These are phyloP conservation scores for Talaromyces rugulosus DNA, from an alignment of 2,329 filamentous ascomycete species.

Conservation along the genomic window DNA sequence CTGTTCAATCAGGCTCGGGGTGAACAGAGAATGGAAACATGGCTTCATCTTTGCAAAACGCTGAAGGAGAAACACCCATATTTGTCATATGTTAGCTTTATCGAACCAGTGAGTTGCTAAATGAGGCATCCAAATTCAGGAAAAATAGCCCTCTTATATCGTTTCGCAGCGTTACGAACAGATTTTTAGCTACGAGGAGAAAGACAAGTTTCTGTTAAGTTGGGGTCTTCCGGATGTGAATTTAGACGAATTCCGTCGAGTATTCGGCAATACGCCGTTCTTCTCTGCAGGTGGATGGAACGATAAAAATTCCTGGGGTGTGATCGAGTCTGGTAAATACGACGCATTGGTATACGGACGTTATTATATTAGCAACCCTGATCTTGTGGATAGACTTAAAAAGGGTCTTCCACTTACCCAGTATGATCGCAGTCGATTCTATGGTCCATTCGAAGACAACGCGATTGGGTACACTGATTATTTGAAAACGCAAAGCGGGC, in stretches of 20 bases:
- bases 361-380: conserved; percentile 48
- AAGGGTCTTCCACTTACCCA: conserved; percentile 35
- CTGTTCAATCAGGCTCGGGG: conserved; percentile 51
- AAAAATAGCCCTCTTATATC: neutral
- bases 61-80: conserved; percentile 43
- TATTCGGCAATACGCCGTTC: conserved; percentile 52
- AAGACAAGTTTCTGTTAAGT: conserved; percentile 45
- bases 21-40: conserved; percentile 51
- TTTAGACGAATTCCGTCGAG: conserved; percentile 46
- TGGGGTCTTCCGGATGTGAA: conserved; percentile 47
- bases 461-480: conserved; percentile 29
- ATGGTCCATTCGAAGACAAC: conserved; percentile 36
- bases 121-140: neutral
- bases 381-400: conserved; percentile 43
- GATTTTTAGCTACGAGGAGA: conserved; percentile 46
- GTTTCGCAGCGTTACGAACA: conserved; percentile 45
- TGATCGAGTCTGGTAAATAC: conserved; percentile 45
- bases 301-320: conserved; percentile 47
- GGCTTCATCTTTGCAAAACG: conserved; percentile 47
- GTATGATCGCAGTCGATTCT: conserved; percentile 46
- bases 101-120: conserved; percentile 43
- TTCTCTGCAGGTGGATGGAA: conserved; percentile 55
- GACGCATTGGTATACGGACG: conserved; percentile 48
- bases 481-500: conserved; percentile 9
- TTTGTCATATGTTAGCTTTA: conserved; percentile 53